Evolutionary conservation across 2,329 filamentous ascomycete species (phyloP).

Genomic region (Fusarium lyarnte): DNA sequence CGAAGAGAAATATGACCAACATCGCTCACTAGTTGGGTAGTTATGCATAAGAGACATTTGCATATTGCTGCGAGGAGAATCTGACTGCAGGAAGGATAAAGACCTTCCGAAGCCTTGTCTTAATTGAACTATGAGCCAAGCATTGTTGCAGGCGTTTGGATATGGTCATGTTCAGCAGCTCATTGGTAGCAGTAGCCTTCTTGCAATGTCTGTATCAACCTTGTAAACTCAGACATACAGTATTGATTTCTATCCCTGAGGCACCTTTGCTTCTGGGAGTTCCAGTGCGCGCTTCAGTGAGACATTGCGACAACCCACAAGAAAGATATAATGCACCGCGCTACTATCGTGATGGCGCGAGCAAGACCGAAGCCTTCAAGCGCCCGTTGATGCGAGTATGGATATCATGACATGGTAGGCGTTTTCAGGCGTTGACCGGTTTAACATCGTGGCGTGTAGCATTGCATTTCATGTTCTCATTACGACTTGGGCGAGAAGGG

Average conservation of each 20-base stretch:
- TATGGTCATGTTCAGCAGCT: not conserved
- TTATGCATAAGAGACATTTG: not conserved
- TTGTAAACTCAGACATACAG: not conserved
- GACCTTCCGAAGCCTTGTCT: not conserved
- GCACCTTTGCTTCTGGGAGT: not conserved
- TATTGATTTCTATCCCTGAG: not conserved
- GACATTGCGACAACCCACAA: not conserved
- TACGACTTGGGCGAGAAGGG: not conserved
- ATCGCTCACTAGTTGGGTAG: not conserved
- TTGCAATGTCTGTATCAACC: not conserved
- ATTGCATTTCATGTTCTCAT: constrained; percentile 2
- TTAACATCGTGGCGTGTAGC: constrained; percentile 5
- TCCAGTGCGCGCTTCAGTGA: not conserved
- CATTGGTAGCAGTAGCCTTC: not conserved
- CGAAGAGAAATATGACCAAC: constrained; percentile 1
- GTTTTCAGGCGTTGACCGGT: not conserved
- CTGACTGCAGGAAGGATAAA: not conserved
- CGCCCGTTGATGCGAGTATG: not conserved
- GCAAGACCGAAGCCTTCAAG: not conserved
- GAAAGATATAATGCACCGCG: not conserved
- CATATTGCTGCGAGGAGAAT: not conserved
- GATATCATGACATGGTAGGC: not conserved
- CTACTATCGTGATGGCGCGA: not conserved
- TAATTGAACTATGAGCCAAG: not conserved
- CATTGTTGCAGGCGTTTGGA: not conserved